Base-by-base conservation (phyloP, 345 rosid genomes). In the Crucihimalaya himalaica region DNA sequence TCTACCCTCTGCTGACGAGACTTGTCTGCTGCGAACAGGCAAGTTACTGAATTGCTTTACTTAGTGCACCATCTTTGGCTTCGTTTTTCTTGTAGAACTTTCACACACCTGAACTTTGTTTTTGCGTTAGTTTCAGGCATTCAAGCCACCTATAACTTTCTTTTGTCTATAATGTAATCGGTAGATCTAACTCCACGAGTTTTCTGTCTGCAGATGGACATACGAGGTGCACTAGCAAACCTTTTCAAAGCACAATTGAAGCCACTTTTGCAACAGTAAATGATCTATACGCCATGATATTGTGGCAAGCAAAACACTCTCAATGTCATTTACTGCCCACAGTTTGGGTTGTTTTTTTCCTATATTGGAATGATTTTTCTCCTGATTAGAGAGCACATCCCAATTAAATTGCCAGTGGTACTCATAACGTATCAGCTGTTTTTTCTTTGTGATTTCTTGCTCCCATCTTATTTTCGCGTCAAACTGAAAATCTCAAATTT, bases 1-100 rank as follows among this genome's bases (percentile, higher is more conserved):
- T 95, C 53, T 93, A 93, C 69, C 97, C 98, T 72, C 80, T 89
- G 77, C 98, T 93, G 63, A 89, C 96, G 15, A 86, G 83, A 70
- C 97, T 93, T 50, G 92, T 91, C 23, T 93, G 96, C 81, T 93
- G 94, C 53, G 98, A 93, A 69, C 97, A 93, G 98, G 97, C 88
- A 86, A 58, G 71, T 63, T 69, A 19, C 71, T 55, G 8, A 15
- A 28, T 23, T 23, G 23, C 2, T n/a, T 65, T 8, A 50, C 28
- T 52, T 53, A 16, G 4, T 14, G 32, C 46, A 32, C 10, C 57
- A 37, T 18, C 39, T 37, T 46, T 57, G 7, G 19, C 18, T 35
- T 27, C 5, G 57, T 37, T 62, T 45, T 12, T 52, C 37, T 65
- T 27, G 18, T 58, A 58, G 28, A 12, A 2, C 19, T 11, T 34